Evolutionary conservation across 2,329 filamentous ascomycete genomes (phyloP), one percentile per base, ranked within the genome.

Genomic region (Didymella sp.): DNA sequence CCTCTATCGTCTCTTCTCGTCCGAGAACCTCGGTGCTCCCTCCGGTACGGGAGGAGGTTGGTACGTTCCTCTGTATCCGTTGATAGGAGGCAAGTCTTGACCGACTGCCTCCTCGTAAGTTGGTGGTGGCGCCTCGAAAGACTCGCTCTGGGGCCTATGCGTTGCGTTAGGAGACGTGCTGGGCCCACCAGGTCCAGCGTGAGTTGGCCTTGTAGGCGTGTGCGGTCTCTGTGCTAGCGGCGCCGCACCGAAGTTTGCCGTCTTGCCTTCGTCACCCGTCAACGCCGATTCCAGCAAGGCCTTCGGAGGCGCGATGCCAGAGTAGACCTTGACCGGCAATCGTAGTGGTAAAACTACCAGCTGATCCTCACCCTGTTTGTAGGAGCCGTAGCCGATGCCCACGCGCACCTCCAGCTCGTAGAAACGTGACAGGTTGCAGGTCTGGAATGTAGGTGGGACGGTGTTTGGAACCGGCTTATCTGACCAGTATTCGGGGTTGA

Each of bases 81-180:
- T 85, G 53, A 92, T 85, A 1, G 91, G 90, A 31, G 85, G 88
- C 60, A 95, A 77, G 56, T 88, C 85, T 62, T 91, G 88, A 6
- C 92, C 92, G 77, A 97, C 88, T 12, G 92, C 92, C 76, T 97
- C 93, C 76, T 96, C 92, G 71, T 98, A 98, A 69, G 91, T 96
- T 7, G 93, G 93, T 17, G 94, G 93, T n/a, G 92, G 91, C 33
- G 50, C 56, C 41, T 58, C 56, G 33, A 40, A 60, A 35, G 59
- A 45, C 13, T 61, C 59, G 33, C 45, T 58, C 9, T 52, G 54
- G 9, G 49, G 54, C 31, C 47, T 46, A 22, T 37, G 27, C 43
- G 47, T 51, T n/a, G 53, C 42, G 28, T 59, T 61, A 13, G 46
- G 40, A 45, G 56, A 54, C 22, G 57, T 56, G 21, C 64, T 53